Conservation (phyloP, 352 stramenopile species). For the Phytophthora chlamydospora region DNA sequence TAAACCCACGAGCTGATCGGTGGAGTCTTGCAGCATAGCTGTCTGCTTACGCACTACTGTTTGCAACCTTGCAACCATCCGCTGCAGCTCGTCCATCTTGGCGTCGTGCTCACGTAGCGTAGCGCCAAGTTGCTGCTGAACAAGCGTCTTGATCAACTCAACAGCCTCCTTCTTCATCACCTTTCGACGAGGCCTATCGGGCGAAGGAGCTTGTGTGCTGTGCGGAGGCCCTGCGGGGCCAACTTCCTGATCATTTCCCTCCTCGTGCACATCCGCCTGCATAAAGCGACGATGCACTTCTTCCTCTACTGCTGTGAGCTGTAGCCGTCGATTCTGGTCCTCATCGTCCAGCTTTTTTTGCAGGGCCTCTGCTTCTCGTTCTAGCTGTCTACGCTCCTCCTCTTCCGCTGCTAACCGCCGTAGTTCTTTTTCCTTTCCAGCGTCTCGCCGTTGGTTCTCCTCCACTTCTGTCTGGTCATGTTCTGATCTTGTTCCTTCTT, state of each 20-base stretch:
- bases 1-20: conserved; percentile 29
- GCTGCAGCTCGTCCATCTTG: conserved; percentile 52
- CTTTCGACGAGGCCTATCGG: conserved; percentile 34
- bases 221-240: neutral
- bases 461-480: conserved; percentile 12
- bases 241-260: conserved; percentile 1
- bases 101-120: conserved; percentile 45
- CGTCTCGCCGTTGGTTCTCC: conserved; percentile 11
- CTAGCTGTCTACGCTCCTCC: conserved; percentile 5
- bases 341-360: conserved; percentile 7
- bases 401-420: conserved; percentile 3
- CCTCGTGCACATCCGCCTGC: conserved; percentile 1
- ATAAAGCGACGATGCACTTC: conserved; percentile 18
- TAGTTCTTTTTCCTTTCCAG: conserved; percentile 6
- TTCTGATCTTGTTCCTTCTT: conserved; percentile 13
- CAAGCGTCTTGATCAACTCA: conserved; percentile 44
- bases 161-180: conserved; percentile 61
- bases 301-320: conserved; percentile 15
- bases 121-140: conserved; percentile 46
- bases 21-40: conserved; percentile 42
- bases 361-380: conserved; percentile 1
- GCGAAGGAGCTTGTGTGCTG: conserved; percentile 1
- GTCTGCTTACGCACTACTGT: conserved; percentile 50
- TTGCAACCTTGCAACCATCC: conserved; percentile 45
- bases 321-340: conserved; percentile 11